Conservation (phyloP, 768 basidiomycete species). For the Sporobolomyces roseus region DNA sequence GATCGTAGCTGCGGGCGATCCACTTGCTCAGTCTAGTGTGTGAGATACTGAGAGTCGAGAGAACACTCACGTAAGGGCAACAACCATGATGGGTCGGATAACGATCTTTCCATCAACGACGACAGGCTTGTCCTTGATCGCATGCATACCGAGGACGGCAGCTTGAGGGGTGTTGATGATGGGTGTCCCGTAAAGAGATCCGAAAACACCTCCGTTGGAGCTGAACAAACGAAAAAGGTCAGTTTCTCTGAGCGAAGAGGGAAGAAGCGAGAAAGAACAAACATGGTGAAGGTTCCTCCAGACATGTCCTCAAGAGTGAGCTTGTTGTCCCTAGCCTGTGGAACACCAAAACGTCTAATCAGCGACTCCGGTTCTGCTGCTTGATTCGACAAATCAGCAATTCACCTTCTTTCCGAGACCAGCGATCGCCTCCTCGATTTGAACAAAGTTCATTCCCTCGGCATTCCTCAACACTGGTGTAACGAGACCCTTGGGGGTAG, state of each 20-base stretch:
- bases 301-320: constrained; percentile 97
- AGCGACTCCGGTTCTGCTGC: not conserved
- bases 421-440: constrained; percentile 90
- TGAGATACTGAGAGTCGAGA: not conserved
- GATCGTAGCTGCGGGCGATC: constrained; percentile 78
- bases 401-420: constrained; percentile 74
- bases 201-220: constrained; percentile 98
- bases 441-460: constrained; percentile 77
- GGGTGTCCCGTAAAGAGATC: constrained; percentile 93
- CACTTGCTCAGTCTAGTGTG: not conserved
- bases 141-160: constrained; percentile 94
- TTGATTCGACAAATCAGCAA: not conserved
- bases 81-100: constrained; percentile 93
- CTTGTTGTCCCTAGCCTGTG: constrained; percentile 77
- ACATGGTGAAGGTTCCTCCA: constrained; percentile 99
- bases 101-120: constrained; percentile 94
- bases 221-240: constrained; percentile 51
- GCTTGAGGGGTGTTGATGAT: constrained; percentile 96
- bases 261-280: constrained; percentile 46
- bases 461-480: constrained; percentile 92
- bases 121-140: constrained; percentile 75
- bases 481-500: constrained; percentile 94
- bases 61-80: constrained; percentile 49
- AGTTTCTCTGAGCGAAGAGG: not conserved
- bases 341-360: not conserved